phyloP scores from a whole-genome alignment of 2,329 filamentous ascomycete genomes.

The Neopestalotiopsis sp. region DNA sequence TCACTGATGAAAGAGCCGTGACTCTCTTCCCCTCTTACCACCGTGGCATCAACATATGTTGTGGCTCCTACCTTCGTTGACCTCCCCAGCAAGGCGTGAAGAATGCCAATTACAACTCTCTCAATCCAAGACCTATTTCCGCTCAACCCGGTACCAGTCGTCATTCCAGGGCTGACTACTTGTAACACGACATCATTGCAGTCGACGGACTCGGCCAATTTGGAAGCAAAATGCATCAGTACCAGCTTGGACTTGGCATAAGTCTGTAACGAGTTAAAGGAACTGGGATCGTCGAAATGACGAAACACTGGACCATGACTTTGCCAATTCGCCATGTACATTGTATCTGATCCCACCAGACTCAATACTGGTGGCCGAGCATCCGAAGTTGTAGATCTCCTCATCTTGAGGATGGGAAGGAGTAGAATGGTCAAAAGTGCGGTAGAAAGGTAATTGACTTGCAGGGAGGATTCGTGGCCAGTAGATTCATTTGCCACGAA shows the following conservation, averaged over 20 bases:
- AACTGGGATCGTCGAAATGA: slow-evolving; percentile 21
- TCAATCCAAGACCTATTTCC: background rate
- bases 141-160: background rate
- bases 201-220: slow-evolving; percentile 14
- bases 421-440: slow-evolving; percentile 38
- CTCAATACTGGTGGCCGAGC: slow-evolving; percentile 27
- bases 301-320: slow-evolving; percentile 23
- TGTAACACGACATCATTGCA: background rate
- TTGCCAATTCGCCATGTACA: slow-evolving; percentile 25
- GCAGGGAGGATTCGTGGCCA: slow-evolving; percentile 46
- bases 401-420: slow-evolving; percentile 33
- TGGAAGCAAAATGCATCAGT: background rate
- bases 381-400: slow-evolving; percentile 6
- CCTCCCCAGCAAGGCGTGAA: background rate
- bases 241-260: slow-evolving; percentile 30
- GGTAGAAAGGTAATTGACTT: slow-evolving; percentile 46
- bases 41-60: background rate
- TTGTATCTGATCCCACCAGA: slow-evolving; percentile 34
- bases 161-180: background rate
- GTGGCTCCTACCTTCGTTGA: background rate
- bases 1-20: slow-evolving; percentile 9
- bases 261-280: slow-evolving; percentile 19
- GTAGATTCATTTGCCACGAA: slow-evolving; percentile 33
- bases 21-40: background rate
- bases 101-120: background rate